Conservation (phyloP, 1,284 basidiomycete genomes). For the Ganoderma meredithae region DNA sequence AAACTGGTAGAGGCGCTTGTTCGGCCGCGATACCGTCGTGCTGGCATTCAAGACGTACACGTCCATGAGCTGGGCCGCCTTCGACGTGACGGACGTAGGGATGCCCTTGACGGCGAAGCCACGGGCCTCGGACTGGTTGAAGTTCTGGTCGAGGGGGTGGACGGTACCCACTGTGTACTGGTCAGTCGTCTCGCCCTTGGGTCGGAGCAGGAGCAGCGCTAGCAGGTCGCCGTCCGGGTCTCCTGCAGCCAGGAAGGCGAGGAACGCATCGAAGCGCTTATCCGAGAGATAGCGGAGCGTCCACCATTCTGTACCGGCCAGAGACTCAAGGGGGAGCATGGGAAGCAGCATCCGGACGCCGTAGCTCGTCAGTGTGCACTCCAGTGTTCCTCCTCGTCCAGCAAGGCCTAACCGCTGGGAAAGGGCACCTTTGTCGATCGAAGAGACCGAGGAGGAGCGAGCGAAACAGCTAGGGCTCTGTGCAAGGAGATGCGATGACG, state of each 20-base stretch:
- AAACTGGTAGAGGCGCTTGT: not conserved
- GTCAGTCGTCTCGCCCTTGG: not conserved
- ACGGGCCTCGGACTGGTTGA: not conserved
- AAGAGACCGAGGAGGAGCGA: not conserved
- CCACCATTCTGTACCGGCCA: not conserved
- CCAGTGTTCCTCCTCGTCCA: not conserved
- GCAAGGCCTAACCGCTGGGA: not conserved
- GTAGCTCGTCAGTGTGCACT: constrained; percentile 5
- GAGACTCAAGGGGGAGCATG: not conserved
- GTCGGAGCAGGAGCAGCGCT: not conserved
- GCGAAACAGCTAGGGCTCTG: not conserved
- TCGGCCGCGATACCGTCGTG: not conserved
- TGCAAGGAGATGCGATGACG: not conserved
- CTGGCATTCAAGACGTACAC: not conserved
- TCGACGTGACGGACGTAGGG: not conserved
- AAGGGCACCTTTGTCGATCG: not conserved
- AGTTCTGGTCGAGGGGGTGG: constrained; percentile 2
- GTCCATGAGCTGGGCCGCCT: not conserved
- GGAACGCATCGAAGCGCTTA: not conserved
- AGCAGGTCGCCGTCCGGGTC: constrained; percentile 1
- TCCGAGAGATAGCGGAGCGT: constrained; percentile 1
- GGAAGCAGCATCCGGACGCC: not conserved
- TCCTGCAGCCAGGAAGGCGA: not conserved
- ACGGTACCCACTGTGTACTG: constrained; percentile 3
- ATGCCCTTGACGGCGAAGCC: constrained; percentile 2